phyloP scores from a whole-genome alignment of 2,329 filamentous ascomycete genomes.

The Samsoniella hepiali region DNA sequence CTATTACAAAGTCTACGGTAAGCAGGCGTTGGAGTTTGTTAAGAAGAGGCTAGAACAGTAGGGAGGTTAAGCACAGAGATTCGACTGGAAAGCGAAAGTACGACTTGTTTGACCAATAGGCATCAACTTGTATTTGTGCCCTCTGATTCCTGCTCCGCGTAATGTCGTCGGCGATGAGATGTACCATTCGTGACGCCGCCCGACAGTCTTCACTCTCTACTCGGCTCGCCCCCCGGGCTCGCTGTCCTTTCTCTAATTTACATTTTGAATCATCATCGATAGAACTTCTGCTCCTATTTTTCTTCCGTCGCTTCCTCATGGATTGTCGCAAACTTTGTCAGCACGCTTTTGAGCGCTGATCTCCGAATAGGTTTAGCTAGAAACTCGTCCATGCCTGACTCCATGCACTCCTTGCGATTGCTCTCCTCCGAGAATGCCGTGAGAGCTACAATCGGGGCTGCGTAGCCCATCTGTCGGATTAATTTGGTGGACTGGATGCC shows the following conservation, averaged over 20 bases:
- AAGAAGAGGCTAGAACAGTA: neutral
- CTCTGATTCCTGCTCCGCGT: no score
- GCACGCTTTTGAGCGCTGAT: constrained; percentile 80
- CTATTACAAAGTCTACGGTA: neutral
- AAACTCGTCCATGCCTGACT: constrained; percentile 91
- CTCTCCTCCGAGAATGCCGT: constrained; percentile 89
- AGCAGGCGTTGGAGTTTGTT: neutral
- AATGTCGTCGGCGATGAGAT: neutral
- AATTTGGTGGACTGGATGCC: constrained; percentile 81
- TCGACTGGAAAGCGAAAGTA: no score
- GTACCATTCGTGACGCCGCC: neutral
- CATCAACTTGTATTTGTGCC: no score
- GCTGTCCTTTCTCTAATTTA: neutral
- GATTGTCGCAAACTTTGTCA: constrained; percentile 81
- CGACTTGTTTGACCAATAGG: no score
- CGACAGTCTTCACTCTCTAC: no score
- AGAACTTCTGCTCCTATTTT: neutral
- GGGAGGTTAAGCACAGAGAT: neutral
- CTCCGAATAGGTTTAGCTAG: constrained; percentile 72
- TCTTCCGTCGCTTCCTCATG: constrained; percentile 54
- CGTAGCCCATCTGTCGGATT: constrained; percentile 83
- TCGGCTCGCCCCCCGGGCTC: no score
- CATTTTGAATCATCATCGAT: neutral
- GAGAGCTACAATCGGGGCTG: constrained; percentile 82
- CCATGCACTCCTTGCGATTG: constrained; percentile 82